Conservation (phyloP, 75 land plant species). For the Sequoiadendron giganteum region DNA sequence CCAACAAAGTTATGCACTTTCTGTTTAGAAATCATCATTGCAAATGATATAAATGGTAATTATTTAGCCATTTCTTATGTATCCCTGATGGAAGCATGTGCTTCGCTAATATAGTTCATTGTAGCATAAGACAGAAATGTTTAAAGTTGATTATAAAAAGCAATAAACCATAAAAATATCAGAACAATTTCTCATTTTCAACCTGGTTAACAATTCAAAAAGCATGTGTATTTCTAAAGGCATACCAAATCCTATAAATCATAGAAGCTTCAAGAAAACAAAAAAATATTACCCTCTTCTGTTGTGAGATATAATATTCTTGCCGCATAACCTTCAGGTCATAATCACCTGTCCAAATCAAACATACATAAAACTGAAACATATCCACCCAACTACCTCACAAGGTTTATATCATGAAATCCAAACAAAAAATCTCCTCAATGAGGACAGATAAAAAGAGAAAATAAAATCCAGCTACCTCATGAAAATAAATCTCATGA, state of each 20-base stretch:
- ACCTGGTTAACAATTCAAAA: background rate
- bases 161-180: background rate
- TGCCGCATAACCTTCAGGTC: conserved; percentile 99
- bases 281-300: conserved; percentile 65
- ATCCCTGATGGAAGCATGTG: background rate
- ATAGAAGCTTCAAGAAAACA: background rate
- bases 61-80: background rate
- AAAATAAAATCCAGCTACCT: conserved; percentile 1
- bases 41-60: background rate
- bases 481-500: background rate
- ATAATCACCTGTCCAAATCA: conserved; percentile 77
- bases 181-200: background rate
- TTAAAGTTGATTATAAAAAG: background rate
- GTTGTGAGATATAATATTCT: conserved; percentile 83
- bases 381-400: background rate
- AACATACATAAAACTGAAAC: background rate
- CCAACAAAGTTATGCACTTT: background rate
- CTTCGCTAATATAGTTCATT: background rate
- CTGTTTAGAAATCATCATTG: background rate
- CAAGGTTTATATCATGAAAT: background rate
- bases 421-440: background rate
- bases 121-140: background rate
- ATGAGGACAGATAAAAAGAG: background rate
- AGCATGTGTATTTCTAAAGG: background rate
- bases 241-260: background rate